phyloP scores from a whole-genome alignment of 345 rosid species.

The Murraya koenigii region DNA sequence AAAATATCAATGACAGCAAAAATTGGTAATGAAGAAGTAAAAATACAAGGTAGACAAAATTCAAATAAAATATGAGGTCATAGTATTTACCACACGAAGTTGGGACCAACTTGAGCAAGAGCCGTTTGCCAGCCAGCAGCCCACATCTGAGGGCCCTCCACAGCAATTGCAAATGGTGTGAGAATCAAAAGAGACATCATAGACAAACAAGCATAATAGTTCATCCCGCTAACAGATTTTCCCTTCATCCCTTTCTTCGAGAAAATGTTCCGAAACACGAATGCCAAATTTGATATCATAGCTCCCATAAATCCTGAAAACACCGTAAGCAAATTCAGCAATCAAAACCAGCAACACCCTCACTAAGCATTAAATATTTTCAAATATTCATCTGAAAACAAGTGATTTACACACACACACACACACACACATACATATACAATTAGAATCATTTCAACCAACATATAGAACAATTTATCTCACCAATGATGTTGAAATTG shows the following conservation, averaged over 20 bases:
- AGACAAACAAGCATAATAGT: slow-evolving; percentile 90
- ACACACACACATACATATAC: no score
- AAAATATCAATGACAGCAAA: neutral
- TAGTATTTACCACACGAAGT: slow-evolving; percentile 63
- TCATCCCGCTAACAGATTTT: slow-evolving; percentile 92
- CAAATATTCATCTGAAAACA: neutral
- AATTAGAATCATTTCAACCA: neutral
- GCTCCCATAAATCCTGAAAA: slow-evolving; percentile 95
- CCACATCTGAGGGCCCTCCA: slow-evolving; percentile 96
- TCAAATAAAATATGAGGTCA: neutral
- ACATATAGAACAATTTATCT: neutral
- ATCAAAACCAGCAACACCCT: neutral
- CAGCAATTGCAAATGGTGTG: slow-evolving; percentile 90
- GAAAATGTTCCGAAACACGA: slow-evolving; percentile 88
- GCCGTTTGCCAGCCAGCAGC: slow-evolving; percentile 86
- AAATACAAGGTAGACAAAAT: neutral
- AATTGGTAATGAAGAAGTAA: neutral
- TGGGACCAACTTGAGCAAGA: slow-evolving; percentile 73
- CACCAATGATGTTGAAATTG: slow-evolving; percentile 90
- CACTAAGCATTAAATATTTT: neutral
- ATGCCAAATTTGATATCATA: slow-evolving; percentile 92
- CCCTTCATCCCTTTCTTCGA: slow-evolving; percentile 98
- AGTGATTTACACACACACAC: no score
- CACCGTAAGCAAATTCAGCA: slow-evolving; percentile 14
- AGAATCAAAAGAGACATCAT: slow-evolving; percentile 78